Base-by-base conservation (phyloP, 306 rosid species). In the Lupinus albus region DNA sequence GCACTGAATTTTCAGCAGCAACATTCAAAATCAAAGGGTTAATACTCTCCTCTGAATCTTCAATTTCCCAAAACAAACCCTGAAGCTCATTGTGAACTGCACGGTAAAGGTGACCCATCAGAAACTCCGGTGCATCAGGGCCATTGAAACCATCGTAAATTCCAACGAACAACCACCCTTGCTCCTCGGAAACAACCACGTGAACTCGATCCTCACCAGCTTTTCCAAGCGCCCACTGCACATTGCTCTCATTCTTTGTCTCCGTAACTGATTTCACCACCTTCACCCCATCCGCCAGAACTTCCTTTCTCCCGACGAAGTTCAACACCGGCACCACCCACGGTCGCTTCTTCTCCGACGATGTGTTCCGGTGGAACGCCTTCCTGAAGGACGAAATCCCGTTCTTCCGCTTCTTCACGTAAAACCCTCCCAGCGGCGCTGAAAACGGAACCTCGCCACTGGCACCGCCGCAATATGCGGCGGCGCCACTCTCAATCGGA, bases 191-290 rank as follows among this genome's bases (percentile, higher is more conserved):
- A 1, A 91, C 93, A 12, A 86, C 97, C 25, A 91, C 95, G 45
- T 91, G 97, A 3, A 91, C 97, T 14, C 97, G 89, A 74, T 91
- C 97, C 84, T 91, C 97, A 0, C 97, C 97, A 0, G 97, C 97
- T 64, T 88, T 91, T 32, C 97, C 97, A 0, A 88, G 79, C 13
- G 93, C 93, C 97, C 97, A 91, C 82, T 92, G 98, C 49, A 92
- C 85, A 71, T 89, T 74, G 53, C 68, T 68, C 85, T 87, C 88
- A 10, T 63, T 70, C 73, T 60, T 70, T 71, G 12, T 71, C 71
- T 75, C 81, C 7, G 20, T 5, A 48, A 4, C 14, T 36, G 38
- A 10, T 8, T 8, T 32, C 2, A 36, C 33, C 61, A 62, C 41
- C 49, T 80, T 88, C 18, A 47, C 88, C 7, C 81, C 91, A 25